Base-by-base conservation (phyloP, 139 green algal species). In the Micractinium conductrix region DNA sequence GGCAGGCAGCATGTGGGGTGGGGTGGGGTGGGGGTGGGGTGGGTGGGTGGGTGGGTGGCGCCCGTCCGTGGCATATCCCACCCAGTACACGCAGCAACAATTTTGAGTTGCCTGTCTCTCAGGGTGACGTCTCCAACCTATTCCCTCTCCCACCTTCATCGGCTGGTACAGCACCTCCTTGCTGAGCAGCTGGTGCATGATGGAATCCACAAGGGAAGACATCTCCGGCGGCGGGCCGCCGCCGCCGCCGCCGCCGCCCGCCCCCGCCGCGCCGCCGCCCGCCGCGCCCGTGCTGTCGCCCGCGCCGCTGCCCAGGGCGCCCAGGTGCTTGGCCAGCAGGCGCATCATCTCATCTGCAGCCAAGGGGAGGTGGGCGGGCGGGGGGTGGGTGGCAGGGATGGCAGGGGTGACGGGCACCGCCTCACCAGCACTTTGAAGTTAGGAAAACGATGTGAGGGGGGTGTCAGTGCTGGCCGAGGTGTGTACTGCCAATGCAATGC, bases 131-230 rank as follows among this genome's bases (percentile, higher is more conserved):
- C n/a, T n/a, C n/a, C n/a, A n/a, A n/a, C 53, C 10, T 22, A 12
- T 26, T 5, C 53, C 53, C 53, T 26, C n/a, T 40, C 62, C 62
- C 72, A 93, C 92, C 93, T 95, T 94, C 81, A 97, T 93, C 8
- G 95, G 94, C 55, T 93, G 83, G 65, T 97, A 95, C 83, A 98
- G 89, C 76, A 98, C 93, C 8, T 98, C 94, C 87, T 97, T 97
- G 83, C 91, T 94, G 78, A 98, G 89, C 80, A 98, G 89, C 84
- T 96, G 92, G 53, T 93, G 91, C 93, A 98, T 96, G 69, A 98
- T 92, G 63, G 88, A 87, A 65, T 97, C 92, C 9, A 96, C 91
- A 48, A 98, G 89, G 55, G 91, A 84, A 45, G 88, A 84, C 83
- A 96, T 89, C 10, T 69, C 85, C 3, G 79, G 84, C 4, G 84